Evolutionary conservation across 176 grass and related monocot genomes (phyloP), one percentile per base, ranked within the genome.

Genomic region (Raddia guianensis): DNA sequence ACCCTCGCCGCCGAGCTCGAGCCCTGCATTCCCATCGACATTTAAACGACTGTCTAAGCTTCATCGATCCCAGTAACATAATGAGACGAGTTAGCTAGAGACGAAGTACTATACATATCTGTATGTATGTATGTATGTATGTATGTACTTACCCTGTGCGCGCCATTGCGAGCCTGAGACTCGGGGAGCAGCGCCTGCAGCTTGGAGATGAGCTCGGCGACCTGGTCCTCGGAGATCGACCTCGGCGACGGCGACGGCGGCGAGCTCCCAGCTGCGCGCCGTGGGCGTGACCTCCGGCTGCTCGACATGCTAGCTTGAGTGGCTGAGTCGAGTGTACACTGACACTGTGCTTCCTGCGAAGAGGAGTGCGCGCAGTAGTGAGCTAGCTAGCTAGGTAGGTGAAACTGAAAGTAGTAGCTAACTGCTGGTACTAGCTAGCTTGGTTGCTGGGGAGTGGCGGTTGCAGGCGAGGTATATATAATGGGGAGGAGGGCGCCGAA

Each of bases 131-230:
- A 27, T 27, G 27, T 27, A 27, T 27, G 27, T 27, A 27, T 27
- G 27, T 27, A 27, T 27, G 27, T 27, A 27, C 27, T 90, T 78
- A 96, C 93, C 45, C 90, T 82, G 0, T 88, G 87, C 3, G 65
- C 82, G 76, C 67, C 91, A 84, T 89, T 70, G 4, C 68, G 67
- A 13, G 78, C n/a, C 9, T 89, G 90, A 51, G 93, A 56, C 20
- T 96, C 87, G 3, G 90, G 93, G 6, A 96, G 78, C 69, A 96
- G 84, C 2, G 86, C 87, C 77, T 96, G 87, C 11, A 96, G 76
- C 78, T 96, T 96, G 76, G 93, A 90, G 6, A 96, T 73, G 42
- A 96, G 90, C 70, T 92, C 90, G 19, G 89, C 74, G 75, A 96
- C 89, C 80, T 96, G 87, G 10, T 96, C 93, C 68, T 96, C 87